phyloP scores from a whole-genome alignment of 192 early-diverging fungal species.

The Mycoemilia scoparia region DNA sequence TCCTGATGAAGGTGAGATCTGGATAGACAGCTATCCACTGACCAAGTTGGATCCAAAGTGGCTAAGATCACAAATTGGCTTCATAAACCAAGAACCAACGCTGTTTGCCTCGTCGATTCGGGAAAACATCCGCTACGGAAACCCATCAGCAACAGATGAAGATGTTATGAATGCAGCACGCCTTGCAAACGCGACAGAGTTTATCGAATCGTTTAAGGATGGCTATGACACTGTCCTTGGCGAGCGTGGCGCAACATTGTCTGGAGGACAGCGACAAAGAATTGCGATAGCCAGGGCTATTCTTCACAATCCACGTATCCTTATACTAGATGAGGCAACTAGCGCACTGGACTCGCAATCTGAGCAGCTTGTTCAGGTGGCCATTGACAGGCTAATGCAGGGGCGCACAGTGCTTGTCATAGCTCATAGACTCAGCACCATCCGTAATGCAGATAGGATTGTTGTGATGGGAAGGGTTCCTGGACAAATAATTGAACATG shows the following conservation, averaged over 20 bases:
- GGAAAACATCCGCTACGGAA: conserved; percentile 56
- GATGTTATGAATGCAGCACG: conserved; percentile 48
- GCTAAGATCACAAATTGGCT: conserved; percentile 49
- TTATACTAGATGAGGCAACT: conserved; percentile 70
- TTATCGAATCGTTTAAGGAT: conserved; percentile 30
- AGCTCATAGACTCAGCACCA: conserved; percentile 68
- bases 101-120: conserved; percentile 59
- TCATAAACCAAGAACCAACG: conserved; percentile 60
- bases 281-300: conserved; percentile 42
- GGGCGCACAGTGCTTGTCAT: conserved; percentile 71
- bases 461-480: conserved; percentile 44
- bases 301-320: conserved; percentile 41
- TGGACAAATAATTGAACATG: conserved; percentile 29
- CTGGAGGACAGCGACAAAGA: conserved; percentile 43
- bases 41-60: conserved; percentile 37
- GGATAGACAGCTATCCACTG: conserved; percentile 42
- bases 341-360: conserved; percentile 53
- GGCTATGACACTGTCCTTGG: conserved; percentile 34
- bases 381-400: conserved; percentile 47
- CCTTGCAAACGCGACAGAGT: conserved; percentile 57
- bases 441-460: conserved; percentile 56
- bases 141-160: conserved; percentile 37
- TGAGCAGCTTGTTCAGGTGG: conserved; percentile 51
- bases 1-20: conserved; percentile 38
- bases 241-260: conserved; percentile 33